A percentile compares a stretch with the other conserved stretches of the same genome.
phyloP scores from a whole-genome alignment of 257 asterid genomes.

The Capsicum baccatum region DNA sequence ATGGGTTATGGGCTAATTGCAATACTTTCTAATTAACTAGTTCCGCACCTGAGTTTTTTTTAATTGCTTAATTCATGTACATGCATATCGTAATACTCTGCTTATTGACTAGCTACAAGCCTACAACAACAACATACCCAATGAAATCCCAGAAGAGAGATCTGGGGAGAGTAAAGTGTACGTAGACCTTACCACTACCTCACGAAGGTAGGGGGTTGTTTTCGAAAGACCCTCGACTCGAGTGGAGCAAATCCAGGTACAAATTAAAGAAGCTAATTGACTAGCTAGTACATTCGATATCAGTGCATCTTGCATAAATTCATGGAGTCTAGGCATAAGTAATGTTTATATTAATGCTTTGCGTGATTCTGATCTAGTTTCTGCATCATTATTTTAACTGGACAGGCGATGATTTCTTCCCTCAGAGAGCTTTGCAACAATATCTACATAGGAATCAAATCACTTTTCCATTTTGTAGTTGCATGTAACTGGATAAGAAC shows the following conservation, averaged over 20 bases:
- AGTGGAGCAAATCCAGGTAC: too few species aligned
- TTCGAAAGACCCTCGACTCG: too few species aligned
- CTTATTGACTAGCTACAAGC: background rate
- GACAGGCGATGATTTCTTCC: background rate
- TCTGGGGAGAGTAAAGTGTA: too few species aligned
- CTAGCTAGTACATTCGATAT: background rate
- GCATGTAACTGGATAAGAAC: background rate
- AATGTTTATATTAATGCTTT: too few species aligned
- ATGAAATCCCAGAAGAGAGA: too few species aligned
- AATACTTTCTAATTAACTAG: background rate
- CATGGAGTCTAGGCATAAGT: too few species aligned
- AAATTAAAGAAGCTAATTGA: background rate
- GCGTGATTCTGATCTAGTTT: conserved; percentile 15
- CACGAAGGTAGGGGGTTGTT: too few species aligned
- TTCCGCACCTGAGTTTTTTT: background rate
- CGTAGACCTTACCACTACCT: too few species aligned
- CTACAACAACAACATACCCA: too few species aligned
- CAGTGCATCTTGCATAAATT: background rate
- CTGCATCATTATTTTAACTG: background rate
- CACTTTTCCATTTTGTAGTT: background rate
- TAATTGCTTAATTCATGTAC: background rate
- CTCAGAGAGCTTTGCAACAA: background rate
- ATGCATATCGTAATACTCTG: too few species aligned
- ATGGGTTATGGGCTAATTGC: background rate
- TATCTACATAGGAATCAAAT: background rate